Conservation (phyloP, 805 yeast genomes). For the Lachancea nothofagi region DNA sequence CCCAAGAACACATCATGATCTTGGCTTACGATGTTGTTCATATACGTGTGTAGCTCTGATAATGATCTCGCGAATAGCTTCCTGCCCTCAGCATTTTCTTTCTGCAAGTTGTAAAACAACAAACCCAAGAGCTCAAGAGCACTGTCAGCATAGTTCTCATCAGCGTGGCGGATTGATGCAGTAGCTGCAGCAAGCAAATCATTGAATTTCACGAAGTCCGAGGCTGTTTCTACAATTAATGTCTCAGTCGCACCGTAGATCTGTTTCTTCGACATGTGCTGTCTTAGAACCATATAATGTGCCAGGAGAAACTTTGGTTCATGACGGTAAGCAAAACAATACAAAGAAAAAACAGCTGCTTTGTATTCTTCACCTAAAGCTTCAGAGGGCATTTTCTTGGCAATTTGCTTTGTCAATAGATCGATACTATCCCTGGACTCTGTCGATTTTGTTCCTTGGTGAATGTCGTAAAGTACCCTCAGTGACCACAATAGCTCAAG, state of each 20-base stretch:
- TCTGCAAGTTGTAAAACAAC: constrained; percentile 17
- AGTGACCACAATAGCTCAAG: constrained; percentile 3
- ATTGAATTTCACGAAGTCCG: constrained; percentile 16
- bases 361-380: background rate
- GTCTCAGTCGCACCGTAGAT: constrained; percentile 22
- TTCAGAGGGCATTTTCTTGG: background rate
- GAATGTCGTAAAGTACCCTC: constrained; percentile 1
- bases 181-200: constrained; percentile 15
- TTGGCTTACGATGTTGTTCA: constrained; percentile 11
- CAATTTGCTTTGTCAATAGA: background rate
- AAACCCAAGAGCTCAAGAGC: constrained; percentile 22
- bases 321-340: constrained; percentile 14
- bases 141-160: constrained; percentile 9
- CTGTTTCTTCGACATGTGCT: constrained; percentile 14
- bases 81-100: constrained; percentile 19
- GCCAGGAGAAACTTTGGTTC: constrained; percentile 30
- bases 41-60: constrained; percentile 26
- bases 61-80: constrained; percentile 31
- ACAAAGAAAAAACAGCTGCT: constrained; percentile 28
- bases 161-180: constrained; percentile 11
- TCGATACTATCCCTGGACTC: background rate
- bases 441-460: background rate
- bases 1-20: constrained; percentile 9
- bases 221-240: constrained; percentile 9
- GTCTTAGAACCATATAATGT: constrained; percentile 33